A percentile compares a stretch with the other conserved stretches of the same genome.
Conservation (phyloP, 306 rosid species). For the Sindora glabra region DNA sequence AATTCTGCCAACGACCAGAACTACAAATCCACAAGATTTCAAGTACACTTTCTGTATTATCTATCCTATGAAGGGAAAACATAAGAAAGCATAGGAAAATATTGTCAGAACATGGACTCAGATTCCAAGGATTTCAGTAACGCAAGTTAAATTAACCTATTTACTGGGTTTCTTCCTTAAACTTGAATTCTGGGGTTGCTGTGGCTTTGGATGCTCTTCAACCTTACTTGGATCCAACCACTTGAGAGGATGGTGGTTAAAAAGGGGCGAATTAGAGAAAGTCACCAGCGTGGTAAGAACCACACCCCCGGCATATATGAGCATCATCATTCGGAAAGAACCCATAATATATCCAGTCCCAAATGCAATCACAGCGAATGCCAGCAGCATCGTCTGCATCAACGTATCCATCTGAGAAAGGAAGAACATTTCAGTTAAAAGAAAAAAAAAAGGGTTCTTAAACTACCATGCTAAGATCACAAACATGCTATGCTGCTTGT, state of each 20-base stretch:
- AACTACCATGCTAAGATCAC: no score
- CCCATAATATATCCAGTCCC: constrained; percentile 44
- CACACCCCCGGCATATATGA: constrained; percentile 69
- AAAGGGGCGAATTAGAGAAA: constrained; percentile 79
- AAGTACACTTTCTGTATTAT: constrained; percentile 9
- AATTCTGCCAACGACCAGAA: no score
- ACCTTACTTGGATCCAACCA: constrained; percentile 75
- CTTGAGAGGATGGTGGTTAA: constrained; percentile 65
- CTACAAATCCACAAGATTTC: not conserved
- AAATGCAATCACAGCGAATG: constrained; percentile 60
- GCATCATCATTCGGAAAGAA: constrained; percentile 70
- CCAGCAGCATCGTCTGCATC: constrained; percentile 78
- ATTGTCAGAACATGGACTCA: constrained; percentile 1
- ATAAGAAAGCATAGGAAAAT: not conserved
- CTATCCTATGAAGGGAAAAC: not conserved
- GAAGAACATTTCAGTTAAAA: no score
- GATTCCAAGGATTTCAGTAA: not conserved
- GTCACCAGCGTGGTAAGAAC: constrained; percentile 71
- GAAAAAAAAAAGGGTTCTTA: no score
- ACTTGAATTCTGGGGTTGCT: constrained; percentile 20
- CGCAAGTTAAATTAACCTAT: constrained; percentile 18
- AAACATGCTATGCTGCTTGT: no score
- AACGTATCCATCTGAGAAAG: constrained; percentile 81
- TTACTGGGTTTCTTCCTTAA: constrained; percentile 50
- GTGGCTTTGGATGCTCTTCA: constrained; percentile 76